phyloP scores from a whole-genome alignment of 805 yeast genomes.

The Suhomyces emberorum region DNA sequence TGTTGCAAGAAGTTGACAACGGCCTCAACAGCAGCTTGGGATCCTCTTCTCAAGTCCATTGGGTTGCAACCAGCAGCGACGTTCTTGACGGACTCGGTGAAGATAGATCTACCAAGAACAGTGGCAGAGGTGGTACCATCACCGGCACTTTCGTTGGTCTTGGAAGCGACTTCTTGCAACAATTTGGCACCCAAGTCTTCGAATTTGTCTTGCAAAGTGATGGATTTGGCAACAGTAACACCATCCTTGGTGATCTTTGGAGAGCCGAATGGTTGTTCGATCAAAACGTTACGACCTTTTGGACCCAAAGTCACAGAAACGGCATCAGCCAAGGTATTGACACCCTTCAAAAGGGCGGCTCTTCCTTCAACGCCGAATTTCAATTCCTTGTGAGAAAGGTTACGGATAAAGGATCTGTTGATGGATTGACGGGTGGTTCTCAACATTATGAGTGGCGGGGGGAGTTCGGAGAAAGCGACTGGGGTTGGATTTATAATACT shows the following conservation, averaged over 20 bases:
- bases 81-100: conserved; percentile 91
- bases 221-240: conserved; percentile 91
- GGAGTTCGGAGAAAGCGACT: background rate
- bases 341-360: conserved; percentile 91
- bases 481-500: background rate
- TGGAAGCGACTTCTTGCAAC: conserved; percentile 93
- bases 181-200: conserved; percentile 96
- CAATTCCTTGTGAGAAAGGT: conserved; percentile 79
- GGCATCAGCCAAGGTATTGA: conserved; percentile 91
- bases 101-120: conserved; percentile 90
- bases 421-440: conserved; percentile 47
- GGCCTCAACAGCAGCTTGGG: conserved; percentile 94
- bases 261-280: conserved; percentile 94
- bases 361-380: conserved; percentile 97
- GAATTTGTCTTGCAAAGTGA: conserved; percentile 80
- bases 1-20: conserved; percentile 79
- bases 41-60: conserved; percentile 95
- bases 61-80: conserved; percentile 99
- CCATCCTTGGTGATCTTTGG: conserved; percentile 99
- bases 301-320: conserved; percentile 97
- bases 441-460: conserved; percentile 33
- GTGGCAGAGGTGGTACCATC: conserved; percentile 99
- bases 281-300: conserved; percentile 93
- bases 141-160: conserved; percentile 97
- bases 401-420: conserved; percentile 44